These are phyloP conservation scores for Debaryomycetaceae sp. DNA, from an alignment of 1,139 yeast species.

Conservation along the genomic window DNA sequence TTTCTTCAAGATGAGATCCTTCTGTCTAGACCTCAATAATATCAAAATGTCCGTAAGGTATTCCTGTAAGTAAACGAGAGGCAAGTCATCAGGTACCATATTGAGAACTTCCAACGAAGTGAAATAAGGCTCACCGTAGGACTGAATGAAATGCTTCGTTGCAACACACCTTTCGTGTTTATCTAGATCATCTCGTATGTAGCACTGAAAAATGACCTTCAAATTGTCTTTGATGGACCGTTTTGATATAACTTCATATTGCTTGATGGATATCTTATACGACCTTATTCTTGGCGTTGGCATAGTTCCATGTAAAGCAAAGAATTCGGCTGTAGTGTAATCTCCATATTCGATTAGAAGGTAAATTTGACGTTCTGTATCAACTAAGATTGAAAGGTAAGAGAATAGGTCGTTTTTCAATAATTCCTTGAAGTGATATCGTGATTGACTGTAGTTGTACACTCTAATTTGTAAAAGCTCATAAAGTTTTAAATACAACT, in stretches of 20 bases:
- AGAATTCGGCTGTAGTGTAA: slow-evolving; percentile 33
- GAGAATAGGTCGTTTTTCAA: slow-evolving; percentile 3
- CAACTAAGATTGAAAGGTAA: slow-evolving; percentile 8
- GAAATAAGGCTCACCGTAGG: slow-evolving; percentile 19
- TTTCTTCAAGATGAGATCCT: slow-evolving; percentile 22
- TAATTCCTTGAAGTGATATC: slow-evolving; percentile 1
- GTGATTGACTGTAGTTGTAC: neutral
- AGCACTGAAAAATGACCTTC: slow-evolving; percentile 18
- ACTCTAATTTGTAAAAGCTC: slow-evolving; percentile 24
- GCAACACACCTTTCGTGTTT: slow-evolving; percentile 15
- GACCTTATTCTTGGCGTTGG: slow-evolving; percentile 20
- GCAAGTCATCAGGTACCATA: slow-evolving; percentile 29
- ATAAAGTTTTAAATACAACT: slow-evolving; percentile 29
- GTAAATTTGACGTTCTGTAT: slow-evolving; percentile 2
- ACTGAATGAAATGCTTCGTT: slow-evolving; percentile 28
- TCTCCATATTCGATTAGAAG: slow-evolving; percentile 18
- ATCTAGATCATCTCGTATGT: slow-evolving; percentile 13
- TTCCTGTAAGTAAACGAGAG: slow-evolving; percentile 28
- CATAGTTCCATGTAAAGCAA: slow-evolving; percentile 19
- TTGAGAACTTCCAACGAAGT: slow-evolving; percentile 23
- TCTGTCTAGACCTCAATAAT: slow-evolving; percentile 17
- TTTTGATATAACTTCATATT: neutral
- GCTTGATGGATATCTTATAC: slow-evolving; percentile 11
- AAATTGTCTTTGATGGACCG: slow-evolving; percentile 3
- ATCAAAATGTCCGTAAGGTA: slow-evolving; percentile 22